Percentiles rank a stretch among this genome's conserved stretches.
Evolutionary conservation across 495 filamentous ascomycete species (phyloP).

Genomic region (Penicillium lagena): DNA sequence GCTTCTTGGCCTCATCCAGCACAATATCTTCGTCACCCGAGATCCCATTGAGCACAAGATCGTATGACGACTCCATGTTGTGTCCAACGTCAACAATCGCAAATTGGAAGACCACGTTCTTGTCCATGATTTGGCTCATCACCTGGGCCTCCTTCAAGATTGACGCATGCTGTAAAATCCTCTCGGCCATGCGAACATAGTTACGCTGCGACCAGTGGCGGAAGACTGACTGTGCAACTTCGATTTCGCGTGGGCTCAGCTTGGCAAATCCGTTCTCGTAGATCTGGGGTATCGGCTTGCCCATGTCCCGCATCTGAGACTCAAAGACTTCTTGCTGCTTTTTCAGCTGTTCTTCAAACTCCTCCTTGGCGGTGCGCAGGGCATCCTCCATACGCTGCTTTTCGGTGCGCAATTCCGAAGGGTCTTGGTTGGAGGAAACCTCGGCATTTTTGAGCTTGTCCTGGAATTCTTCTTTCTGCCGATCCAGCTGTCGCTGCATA

Average conservation of each 20-base stretch:
- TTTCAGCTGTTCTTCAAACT: conserved; percentile 77
- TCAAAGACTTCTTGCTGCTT: conserved; percentile 74
- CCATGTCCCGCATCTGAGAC: conserved; percentile 54
- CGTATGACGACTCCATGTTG: conserved; percentile 84
- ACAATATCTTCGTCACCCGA: conserved; percentile 81
- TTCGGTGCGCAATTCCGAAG: conserved; percentile 78
- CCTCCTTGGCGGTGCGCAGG: conserved; percentile 68
- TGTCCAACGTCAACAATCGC: conserved; percentile 86
- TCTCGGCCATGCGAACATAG: conserved; percentile 93
- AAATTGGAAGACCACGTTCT: conserved; percentile 92
- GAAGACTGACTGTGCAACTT: conserved; percentile 57
- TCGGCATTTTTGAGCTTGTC: conserved; percentile 75
- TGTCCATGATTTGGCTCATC: conserved; percentile 95
- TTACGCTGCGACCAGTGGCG: conserved; percentile 76
- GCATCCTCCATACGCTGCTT: conserved; percentile 84
- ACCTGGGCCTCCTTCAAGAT: conserved; percentile 92
- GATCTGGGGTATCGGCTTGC: conserved; percentile 42
- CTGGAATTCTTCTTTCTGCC: conserved; percentile 74
- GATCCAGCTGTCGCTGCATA: conserved; percentile 83
- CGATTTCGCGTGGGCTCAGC: conserved; percentile 62
- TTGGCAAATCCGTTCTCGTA: conserved; percentile 49
- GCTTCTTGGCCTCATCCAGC: conserved; percentile 77
- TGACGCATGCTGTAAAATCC: conserved; percentile 78
- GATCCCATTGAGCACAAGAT: conserved; percentile 89
- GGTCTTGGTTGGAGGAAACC: conserved; percentile 64